Evolutionary conservation across 2,329 filamentous ascomycete species (phyloP).

Genomic region (Cladosporium halotolerans): DNA sequence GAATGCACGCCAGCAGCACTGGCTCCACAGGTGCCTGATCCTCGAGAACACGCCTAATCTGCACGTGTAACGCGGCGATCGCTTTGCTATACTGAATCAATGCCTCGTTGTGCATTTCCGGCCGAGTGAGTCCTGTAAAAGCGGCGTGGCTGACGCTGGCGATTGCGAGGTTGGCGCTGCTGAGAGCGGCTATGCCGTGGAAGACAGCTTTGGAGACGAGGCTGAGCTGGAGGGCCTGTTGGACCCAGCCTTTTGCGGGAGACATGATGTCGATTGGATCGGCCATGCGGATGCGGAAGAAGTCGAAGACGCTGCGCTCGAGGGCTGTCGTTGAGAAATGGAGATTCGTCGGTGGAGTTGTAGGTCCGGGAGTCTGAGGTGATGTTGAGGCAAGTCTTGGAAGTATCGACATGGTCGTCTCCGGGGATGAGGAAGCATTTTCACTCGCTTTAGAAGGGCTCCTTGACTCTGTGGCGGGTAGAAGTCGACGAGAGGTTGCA

Average conservation of each 20-base stretch:
- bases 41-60: neutral
- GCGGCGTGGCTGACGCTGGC: neutral
- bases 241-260: constrained; percentile 1
- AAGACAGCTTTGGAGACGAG: constrained; percentile 2
- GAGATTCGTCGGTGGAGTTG: neutral
- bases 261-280: constrained; percentile 5
- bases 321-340: neutral
- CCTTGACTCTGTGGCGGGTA: neutral
- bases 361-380: neutral
- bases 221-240: constrained; percentile 2
- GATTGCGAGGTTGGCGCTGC: constrained; percentile 3
- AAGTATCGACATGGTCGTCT: neutral
- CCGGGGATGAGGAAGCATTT: neutral
- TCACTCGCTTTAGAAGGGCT: neutral
- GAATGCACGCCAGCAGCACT: constrained; percentile 5
- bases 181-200: constrained; percentile 6
- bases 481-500: constrained; percentile 1
- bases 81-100: constrained; percentile 8
- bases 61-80: neutral
- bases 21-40: neutral
- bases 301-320: constrained; percentile 6
- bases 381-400: neutral
- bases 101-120: neutral
- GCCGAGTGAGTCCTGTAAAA: neutral
- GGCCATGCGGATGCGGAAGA: constrained; percentile 3